Percentiles rank a stretch among this genome's conserved stretches.
phyloP scores from a whole-genome alignment of 1,284 basidiomycete species.

The Cutaneotrichosporon sp. region DNA sequence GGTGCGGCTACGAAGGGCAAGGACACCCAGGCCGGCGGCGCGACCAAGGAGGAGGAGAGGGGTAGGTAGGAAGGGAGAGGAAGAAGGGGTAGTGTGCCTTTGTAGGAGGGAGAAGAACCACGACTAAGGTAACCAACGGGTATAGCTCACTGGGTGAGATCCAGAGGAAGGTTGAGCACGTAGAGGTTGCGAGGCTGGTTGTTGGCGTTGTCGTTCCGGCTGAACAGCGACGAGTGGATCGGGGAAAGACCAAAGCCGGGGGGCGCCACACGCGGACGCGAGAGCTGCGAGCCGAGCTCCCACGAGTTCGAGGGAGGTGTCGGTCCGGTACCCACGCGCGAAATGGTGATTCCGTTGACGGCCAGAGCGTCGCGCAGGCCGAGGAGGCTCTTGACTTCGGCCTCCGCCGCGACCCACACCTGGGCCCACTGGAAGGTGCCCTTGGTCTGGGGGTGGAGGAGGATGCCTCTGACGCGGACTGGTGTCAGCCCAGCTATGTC shows the following conservation, averaged over 20 bases:
- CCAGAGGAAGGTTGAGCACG: slow-evolving; percentile 45
- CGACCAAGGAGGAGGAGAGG: no score
- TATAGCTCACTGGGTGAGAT: slow-evolving; percentile 45
- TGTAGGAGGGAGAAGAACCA: no score
- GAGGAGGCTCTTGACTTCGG: slow-evolving; percentile 36
- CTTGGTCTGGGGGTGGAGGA: slow-evolving; percentile 27
- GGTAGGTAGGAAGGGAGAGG: no score
- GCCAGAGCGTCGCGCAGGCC: slow-evolving; percentile 32
- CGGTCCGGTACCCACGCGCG: neutral
- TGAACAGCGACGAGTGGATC: slow-evolving; percentile 4
- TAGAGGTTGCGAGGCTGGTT: slow-evolving; percentile 47
- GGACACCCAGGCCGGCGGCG: no score
- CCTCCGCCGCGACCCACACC: slow-evolving; percentile 37
- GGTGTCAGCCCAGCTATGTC: neutral
- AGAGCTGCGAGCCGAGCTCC: slow-evolving; percentile 18
- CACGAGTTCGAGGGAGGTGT: slow-evolving; percentile 22
- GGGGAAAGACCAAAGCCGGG: slow-evolving; percentile 12
- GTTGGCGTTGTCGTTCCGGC: slow-evolving; percentile 13
- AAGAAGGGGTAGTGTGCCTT: no score
- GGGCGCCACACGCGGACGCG: neutral
- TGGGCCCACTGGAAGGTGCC: slow-evolving; percentile 41
- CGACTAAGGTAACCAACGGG: no score
- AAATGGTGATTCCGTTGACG: slow-evolving; percentile 33
- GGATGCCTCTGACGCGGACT: slow-evolving; percentile 36
- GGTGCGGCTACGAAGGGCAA: no score